Base-by-base conservation (phyloP, 2,329 filamentous ascomycete species). In the Monilinia aucupariae region DNA sequence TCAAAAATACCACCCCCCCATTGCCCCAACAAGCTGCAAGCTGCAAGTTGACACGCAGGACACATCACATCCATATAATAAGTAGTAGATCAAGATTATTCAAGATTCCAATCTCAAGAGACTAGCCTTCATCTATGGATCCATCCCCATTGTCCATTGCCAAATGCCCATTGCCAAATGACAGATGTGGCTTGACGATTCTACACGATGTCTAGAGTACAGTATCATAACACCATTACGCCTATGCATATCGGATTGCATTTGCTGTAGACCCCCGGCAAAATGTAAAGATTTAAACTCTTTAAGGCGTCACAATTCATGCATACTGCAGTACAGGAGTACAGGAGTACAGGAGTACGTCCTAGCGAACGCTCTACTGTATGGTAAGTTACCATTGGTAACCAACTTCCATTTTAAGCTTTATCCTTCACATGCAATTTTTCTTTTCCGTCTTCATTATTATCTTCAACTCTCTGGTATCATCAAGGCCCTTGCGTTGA, bases 41-140 rank as follows among this genome's bases (percentile, higher is more conserved):
- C 48, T 60, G 58, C 54, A 34, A 25, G 27, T 37, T 61, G 58
- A 61, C 20, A 54, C 25, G 58, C 58, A 61, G 48, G 45, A 61
- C 34, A 53, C 48, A 53, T 48, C 54, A 58, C 54, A 47, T 52
- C 12, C 10, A 56, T 20, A 30, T 6, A 30, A 6, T 30, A 30
- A 30, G 27, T 30, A 30, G 3, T 30, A 56, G 50, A 52, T 37
- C 34, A 39, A 39, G n/a, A 53, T 37, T 22, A 53, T 37, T 22
- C 25, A 9, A 54, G 34, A 41, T 39, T 22, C 34, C 3, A 30
- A 30, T 3, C 27, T 30, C 27, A 30, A 30, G 27, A 6, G 6
- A 6, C 27, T 30, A 30, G 27, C 27, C 27, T 30, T 3, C 20
- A 54, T 39, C 51, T 27, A 41, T 41, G 22, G 15, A 30, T 27